Evolutionary conservation across 331 rosid species (phyloP), one percentile per base, ranked within the genome.

Genomic region (Saraca asoca): DNA sequence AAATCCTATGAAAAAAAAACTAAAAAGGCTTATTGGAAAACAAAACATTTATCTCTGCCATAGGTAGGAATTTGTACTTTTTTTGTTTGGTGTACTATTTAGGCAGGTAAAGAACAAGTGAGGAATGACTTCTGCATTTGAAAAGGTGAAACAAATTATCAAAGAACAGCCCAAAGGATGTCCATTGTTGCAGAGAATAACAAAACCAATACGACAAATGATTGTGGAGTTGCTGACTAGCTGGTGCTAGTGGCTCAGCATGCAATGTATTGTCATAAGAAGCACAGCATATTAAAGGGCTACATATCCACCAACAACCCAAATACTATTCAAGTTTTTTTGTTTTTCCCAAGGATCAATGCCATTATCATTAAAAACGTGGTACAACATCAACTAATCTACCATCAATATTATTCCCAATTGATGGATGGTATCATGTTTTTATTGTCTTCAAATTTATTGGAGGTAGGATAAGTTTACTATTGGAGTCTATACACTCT

Each of bases 211-310:
- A 68, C 41, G 81, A 87, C 88, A 85, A 86, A 72, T 71, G 73
- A 16, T 86, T 88, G 97, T 83, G 98, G 95, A 79, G 71, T 80
- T 62, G 76, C 85, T 82, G 88, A 79, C 69, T 80, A 58, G 76
- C 85, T 82, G 88, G 82, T 85, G 86, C 24, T 74, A 72, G 88
- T 88, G 95, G 83, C 83, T 79, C 81, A 68, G 80, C 82, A 71
- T 65, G 34, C 81, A 72, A 49, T 71, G 65, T 70, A 72, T 75
- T 81, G 75, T 73, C 68, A 64, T 77, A 80, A 57, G 73, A 71
- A 66, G 81, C 83, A 78, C 69, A 76, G 69, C 86, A 78, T 51
- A 64, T 78, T 80, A 74, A 84, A 85, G 79, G 78, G 75, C 73
- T 65, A n/a, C n/a, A n/a, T n/a, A 61, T 80, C 90, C 86, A 85